Conservation (phyloP, 1,284 basidiomycete genomes). For the Ceratobasidium sp. region DNA sequence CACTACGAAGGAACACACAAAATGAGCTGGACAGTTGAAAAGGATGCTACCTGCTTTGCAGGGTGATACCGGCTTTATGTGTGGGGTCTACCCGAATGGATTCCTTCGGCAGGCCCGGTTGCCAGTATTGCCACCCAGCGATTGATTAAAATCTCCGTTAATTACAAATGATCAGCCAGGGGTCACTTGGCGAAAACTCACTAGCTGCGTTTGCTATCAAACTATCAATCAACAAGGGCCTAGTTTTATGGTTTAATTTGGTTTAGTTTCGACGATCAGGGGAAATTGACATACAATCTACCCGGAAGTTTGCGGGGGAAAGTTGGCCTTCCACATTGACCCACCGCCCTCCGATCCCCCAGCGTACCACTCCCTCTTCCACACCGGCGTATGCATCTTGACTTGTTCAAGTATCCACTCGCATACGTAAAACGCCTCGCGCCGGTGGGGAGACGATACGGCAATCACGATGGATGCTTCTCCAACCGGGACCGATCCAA, state of each 20-base stretch:
- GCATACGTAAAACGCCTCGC: slow-evolving; percentile 83
- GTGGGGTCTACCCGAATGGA: too few relatives aligned
- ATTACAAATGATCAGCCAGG: too few relatives aligned
- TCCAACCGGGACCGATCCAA: slow-evolving; percentile 82
- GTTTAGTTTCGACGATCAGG: neutral
- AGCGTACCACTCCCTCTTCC: slow-evolving; percentile 85
- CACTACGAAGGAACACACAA: too few relatives aligned
- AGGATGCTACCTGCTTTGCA: too few relatives aligned
- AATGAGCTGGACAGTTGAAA: too few relatives aligned
- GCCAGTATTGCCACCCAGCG: too few relatives aligned
- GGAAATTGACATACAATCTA: slow-evolving; percentile 11
- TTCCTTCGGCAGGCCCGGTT: too few relatives aligned
- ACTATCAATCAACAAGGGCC: too few relatives aligned
- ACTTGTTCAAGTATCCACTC: slow-evolving; percentile 84
- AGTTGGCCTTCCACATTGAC: slow-evolving; percentile 47
- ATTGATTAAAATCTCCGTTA: too few relatives aligned
- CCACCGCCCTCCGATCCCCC: slow-evolving; percentile 20
- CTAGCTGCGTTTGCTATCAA: neutral
- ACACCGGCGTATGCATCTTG: slow-evolving; percentile 85
- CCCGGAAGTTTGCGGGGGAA: slow-evolving; percentile 35
- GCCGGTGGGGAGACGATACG: slow-evolving; percentile 87
- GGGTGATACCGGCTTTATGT: too few relatives aligned
- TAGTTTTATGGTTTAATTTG: too few relatives aligned
- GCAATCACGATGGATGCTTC: slow-evolving; percentile 87
- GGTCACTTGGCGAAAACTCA: neutral